Evolutionary conservation across 2,329 filamentous ascomycete genomes (phyloP).

Genomic region (Fusarium secorum): DNA sequence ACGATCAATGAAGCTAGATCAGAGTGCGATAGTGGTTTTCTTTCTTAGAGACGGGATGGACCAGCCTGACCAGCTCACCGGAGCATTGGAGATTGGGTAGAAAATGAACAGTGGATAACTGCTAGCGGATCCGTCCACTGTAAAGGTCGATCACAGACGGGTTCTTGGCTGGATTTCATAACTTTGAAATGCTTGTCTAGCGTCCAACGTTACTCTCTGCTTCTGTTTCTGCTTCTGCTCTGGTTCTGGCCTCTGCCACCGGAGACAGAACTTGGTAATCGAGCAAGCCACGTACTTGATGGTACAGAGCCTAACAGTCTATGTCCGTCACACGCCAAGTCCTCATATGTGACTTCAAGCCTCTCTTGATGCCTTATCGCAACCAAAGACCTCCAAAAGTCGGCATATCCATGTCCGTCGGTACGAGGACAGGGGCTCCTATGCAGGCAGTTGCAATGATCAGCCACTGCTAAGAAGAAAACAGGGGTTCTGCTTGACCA

Average conservation of each 20-base stretch:
- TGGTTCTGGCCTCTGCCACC: not conserved
- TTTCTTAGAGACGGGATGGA: conserved; percentile 12
- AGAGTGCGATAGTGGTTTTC: conserved; percentile 3
- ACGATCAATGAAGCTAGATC: conserved; percentile 20
- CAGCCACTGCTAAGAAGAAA: not conserved
- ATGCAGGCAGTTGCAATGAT: not conserved
- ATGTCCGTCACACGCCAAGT: not conserved
- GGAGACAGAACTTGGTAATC: not conserved
- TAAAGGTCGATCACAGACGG: conserved; percentile 15
- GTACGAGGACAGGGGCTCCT: not conserved
- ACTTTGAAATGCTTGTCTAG: conserved; percentile 2
- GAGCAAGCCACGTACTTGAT: not conserved
- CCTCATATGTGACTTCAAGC: not conserved
- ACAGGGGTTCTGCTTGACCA: conserved; percentile 6
- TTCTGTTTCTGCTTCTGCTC: not conserved
- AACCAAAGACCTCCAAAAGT: not conserved
- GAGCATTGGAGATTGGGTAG: not conserved
- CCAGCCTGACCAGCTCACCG: conserved; percentile 22
- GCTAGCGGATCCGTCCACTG: not conserved
- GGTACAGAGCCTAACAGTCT: not conserved
- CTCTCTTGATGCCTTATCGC: not conserved
- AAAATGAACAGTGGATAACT: not conserved
- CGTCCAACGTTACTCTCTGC: not conserved
- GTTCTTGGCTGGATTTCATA: conserved; percentile 12
- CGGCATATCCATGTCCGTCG: not conserved